These are phyloP conservation scores for Metroxylon sagu DNA, from an alignment of 176 grass and related monocot genomes.

Conservation along the genomic window DNA sequence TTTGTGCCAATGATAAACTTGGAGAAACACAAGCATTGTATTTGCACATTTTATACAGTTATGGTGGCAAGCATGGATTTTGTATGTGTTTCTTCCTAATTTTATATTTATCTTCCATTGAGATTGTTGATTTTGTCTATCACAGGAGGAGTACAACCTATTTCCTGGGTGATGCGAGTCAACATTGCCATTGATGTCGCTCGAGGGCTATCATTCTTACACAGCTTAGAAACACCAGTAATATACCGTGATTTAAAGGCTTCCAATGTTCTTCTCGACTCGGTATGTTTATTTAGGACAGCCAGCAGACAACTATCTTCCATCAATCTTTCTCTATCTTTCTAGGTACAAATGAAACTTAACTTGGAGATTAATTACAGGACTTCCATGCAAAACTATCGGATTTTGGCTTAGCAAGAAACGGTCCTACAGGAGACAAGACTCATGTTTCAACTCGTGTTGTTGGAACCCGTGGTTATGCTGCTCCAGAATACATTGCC, in stretches of 20 bases:
- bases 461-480: constrained; percentile 60
- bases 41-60: too few species aligned
- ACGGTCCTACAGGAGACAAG: constrained; percentile 56
- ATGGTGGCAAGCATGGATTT: too few species aligned
- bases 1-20: too few species aligned
- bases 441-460: constrained; percentile 73
- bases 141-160: constrained; percentile 43
- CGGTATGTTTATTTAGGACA: constrained; percentile 4
- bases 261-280: constrained; percentile 71
- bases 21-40: too few species aligned
- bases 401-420: constrained; percentile 68
- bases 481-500: constrained; percentile 66
- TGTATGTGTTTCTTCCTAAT: too few species aligned
- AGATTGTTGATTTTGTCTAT: not conserved
- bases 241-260: constrained; percentile 93
- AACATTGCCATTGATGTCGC: constrained; percentile 62
- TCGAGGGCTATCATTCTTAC: constrained; percentile 59
- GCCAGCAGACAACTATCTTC: not conserved
- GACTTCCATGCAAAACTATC: constrained; percentile 74
- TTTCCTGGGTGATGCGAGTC: constrained; percentile 50
- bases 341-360: too few species aligned
- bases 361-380: constrained; percentile 7
- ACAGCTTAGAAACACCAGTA: constrained; percentile 36
- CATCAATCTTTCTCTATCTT: too few species aligned
- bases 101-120: too few species aligned